phyloP scores from a whole-genome alignment of 805 yeast species.

The Candida awuae region DNA sequence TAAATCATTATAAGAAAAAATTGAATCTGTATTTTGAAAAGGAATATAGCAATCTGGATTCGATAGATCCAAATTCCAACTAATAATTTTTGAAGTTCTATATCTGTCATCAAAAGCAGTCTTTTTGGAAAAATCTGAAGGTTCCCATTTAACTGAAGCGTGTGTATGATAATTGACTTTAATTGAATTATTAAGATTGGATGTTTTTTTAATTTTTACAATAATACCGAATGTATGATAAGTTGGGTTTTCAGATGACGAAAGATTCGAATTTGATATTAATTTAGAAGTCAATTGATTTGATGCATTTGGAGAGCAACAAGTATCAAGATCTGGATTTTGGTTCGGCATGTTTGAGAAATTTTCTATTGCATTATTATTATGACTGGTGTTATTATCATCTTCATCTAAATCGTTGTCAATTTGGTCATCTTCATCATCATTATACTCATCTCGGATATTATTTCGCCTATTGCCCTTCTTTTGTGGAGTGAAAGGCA shows the following conservation, averaged over 20 bases:
- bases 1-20: constrained; percentile 10
- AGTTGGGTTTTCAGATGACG: constrained; percentile 25
- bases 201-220: constrained; percentile 36
- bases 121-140: constrained; percentile 35
- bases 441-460: constrained; percentile 16
- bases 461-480: constrained; percentile 13
- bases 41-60: constrained; percentile 32
- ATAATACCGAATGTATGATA: constrained; percentile 47
- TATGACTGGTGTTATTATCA: constrained; percentile 13
- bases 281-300: too few relatives aligned
- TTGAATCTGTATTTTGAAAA: constrained; percentile 14
- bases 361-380: constrained; percentile 8
- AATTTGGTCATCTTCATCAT: constrained; percentile 15
- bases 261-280: too few relatives aligned
- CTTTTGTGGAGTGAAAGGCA: constrained; percentile 29
- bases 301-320: too few relatives aligned
- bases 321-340: too few relatives aligned
- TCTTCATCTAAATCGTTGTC: constrained; percentile 22
- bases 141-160: constrained; percentile 40
- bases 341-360: too few relatives aligned
- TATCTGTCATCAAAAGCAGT: constrained; percentile 38
- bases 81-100: constrained; percentile 32
- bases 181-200: constrained; percentile 30
- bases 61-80: constrained; percentile 38
- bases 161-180: constrained; percentile 36